Evolutionary conservation across 345 rosid species (phyloP), one percentile per base, ranked within the genome.

Genomic region (Salix brachista): DNA sequence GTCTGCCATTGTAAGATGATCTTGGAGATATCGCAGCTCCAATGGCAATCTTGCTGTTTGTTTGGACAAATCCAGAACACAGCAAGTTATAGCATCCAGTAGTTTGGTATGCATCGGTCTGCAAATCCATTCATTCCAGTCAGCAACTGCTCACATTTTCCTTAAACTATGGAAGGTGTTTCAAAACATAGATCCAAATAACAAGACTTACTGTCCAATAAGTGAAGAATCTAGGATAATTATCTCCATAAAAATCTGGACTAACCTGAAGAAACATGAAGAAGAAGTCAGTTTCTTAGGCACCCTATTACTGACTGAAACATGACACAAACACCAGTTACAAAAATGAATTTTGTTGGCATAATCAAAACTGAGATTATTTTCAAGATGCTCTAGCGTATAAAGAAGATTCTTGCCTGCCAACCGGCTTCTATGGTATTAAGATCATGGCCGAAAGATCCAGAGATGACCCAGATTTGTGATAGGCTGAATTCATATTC

Each of bases 341-440:
- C 69, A 12, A 6, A 25, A 54, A 16, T 7, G 25, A 42, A 42
- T 11, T 42, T 0, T 42, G 46, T 42, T 18, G 18, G 30, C 37
- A 36, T 41, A 25, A 37, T 50, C 23, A 28, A 14, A 0, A 10
- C 39, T 26, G 37, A 13, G 37, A 10, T 25, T 4, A 17, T 65
- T 65, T 69, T 69, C 30, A 64, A 11, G 39, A 44, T 30, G 36
- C 0, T 13, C 36, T 4, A 58, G 28, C 11, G 64, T 58, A n/a
- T 9, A 11, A 5, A 32, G 30, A 13, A 4, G 65, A 26, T 10
- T 41, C 81, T 70, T 82, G 67, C 84, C 81, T 82, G 84, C 84
- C 84, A 82, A 75, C 84, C 84, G 23, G 84, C 84, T 75, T 82
- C 84, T 36, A 82, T 82, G 66, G 84, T 82, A 25, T 82, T 82